Percentiles rank a stretch among this genome's conserved stretches.
Evolutionary conservation across 352 stramenopile species (phyloP).

Genomic region (Thalassiosira ordinaria): DNA sequence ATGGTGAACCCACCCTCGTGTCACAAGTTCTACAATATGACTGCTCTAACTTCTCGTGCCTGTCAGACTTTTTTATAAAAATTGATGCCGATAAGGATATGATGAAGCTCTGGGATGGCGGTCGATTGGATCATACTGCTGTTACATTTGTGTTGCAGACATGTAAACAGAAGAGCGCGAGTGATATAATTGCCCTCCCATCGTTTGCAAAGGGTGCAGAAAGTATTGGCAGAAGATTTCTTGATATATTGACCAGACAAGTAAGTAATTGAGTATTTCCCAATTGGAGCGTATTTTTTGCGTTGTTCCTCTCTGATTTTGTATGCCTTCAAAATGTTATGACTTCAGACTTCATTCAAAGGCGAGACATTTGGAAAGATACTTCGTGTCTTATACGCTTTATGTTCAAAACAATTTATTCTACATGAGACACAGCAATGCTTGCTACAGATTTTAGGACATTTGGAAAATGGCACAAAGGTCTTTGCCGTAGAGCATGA

Average conservation of each 20-base stretch:
- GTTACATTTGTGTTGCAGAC: slow-evolving; percentile 40
- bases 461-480: slow-evolving; percentile 16
- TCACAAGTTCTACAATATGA: slow-evolving; percentile 51
- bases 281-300: too few species aligned
- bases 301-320: too few species aligned
- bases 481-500: slow-evolving; percentile 25
- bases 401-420: slow-evolving; percentile 25
- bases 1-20: slow-evolving; percentile 18
- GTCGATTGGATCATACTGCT: slow-evolving; percentile 32
- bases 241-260: slow-evolving; percentile 15
- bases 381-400: slow-evolving; percentile 18
- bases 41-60: slow-evolving; percentile 42
- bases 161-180: slow-evolving; percentile 17
- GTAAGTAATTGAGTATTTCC: slow-evolving; percentile 31
- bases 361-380: slow-evolving; percentile 16
- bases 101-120: slow-evolving; percentile 27
- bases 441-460: slow-evolving; percentile 29
- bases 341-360: not conserved
- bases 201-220: slow-evolving; percentile 7
- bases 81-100: slow-evolving; percentile 19
- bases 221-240: slow-evolving; percentile 30
- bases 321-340: not conserved
- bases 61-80: slow-evolving; percentile 22
- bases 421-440: slow-evolving; percentile 9
- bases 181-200: slow-evolving; percentile 4